A percentile compares a stretch with the other conserved stretches of the same genome.
Evolutionary conservation across 2,329 filamentous ascomycete species (phyloP).

Genomic region (Ceratocystis albifundus): DNA sequence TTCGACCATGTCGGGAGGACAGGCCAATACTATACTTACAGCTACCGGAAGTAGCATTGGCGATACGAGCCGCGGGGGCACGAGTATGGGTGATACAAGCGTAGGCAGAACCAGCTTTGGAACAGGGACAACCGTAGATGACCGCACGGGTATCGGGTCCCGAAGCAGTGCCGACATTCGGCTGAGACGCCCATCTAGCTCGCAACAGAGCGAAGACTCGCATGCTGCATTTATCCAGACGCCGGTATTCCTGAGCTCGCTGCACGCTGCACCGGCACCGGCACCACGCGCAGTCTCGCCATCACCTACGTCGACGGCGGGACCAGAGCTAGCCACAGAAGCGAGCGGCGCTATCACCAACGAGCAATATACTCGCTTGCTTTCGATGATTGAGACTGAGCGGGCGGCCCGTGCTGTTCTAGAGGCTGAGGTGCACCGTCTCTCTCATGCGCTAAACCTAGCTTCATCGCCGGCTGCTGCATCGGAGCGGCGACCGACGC

Average conservation of each 20-base stretch:
- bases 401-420: conserved; percentile 44
- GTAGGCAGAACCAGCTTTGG: neutral
- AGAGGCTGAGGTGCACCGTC: conserved; percentile 44
- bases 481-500: conserved; percentile 30
- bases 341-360: conserved; percentile 28
- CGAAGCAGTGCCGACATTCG: neutral
- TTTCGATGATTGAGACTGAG: conserved; percentile 45
- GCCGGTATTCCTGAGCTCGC: conserved; percentile 36
- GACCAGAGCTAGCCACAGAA: neutral
- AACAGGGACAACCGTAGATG: conserved; percentile 2
- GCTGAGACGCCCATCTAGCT: conserved; percentile 13
- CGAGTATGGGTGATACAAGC: neutral
- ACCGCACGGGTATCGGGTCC: neutral
- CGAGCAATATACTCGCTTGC: conserved; percentile 41
- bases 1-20: neutral
- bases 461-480: conserved; percentile 23
- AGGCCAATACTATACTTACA: conserved; percentile 4
- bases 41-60: neutral
- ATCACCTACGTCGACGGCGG: conserved; percentile 23
- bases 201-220: conserved; percentile 29
- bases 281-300: conserved; percentile 14
- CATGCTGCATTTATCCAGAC: conserved; percentile 38
- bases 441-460: conserved; percentile 39
- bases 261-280: conserved; percentile 31
- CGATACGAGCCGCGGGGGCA: conserved; percentile 5